Percentiles rank a stretch among this genome's conserved stretches.
Conservation (phyloP, 2,329 filamentous ascomycete genomes). For the Westerdykella ornata region DNA sequence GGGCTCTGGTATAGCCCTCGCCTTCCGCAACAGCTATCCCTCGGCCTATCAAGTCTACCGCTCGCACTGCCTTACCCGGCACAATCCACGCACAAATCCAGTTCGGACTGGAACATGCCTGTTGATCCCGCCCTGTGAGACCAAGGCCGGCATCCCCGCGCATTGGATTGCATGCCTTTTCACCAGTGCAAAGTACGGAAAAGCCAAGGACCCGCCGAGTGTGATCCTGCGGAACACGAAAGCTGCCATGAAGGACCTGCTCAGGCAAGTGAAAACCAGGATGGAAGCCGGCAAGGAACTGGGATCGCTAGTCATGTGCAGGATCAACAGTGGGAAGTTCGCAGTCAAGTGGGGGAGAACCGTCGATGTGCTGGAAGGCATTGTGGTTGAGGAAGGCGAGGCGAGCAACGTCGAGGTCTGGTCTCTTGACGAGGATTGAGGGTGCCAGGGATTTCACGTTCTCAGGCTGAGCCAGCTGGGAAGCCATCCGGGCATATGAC, state of each 20-base stretch:
- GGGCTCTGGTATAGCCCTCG: slow-evolving; percentile 53
- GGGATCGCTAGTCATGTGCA: slow-evolving; percentile 43
- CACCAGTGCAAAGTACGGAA: slow-evolving; percentile 48
- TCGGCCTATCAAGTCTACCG: slow-evolving; percentile 45
- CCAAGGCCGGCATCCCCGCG: slow-evolving; percentile 24
- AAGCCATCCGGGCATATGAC: no score
- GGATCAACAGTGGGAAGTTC: slow-evolving; percentile 55
- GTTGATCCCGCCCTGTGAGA: slow-evolving; percentile 47
- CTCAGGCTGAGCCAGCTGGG: no score
- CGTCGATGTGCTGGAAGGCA: slow-evolving; percentile 34
- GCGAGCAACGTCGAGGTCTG: slow-evolving; percentile 22
- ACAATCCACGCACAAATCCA: slow-evolving; percentile 16
- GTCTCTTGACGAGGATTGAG: slow-evolving; percentile 7
- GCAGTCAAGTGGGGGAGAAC: slow-evolving; percentile 50
- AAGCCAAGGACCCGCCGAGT: slow-evolving; percentile 36
- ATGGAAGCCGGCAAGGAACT: slow-evolving; percentile 17
- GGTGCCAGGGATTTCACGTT: background rate
- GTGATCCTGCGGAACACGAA: slow-evolving; percentile 47
- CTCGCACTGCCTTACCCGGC: slow-evolving; percentile 40
- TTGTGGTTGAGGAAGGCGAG: slow-evolving; percentile 21
- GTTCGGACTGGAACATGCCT: slow-evolving; percentile 44
- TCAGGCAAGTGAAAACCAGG: slow-evolving; percentile 37
- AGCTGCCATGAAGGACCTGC: slow-evolving; percentile 45
- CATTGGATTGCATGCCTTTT: slow-evolving; percentile 57
- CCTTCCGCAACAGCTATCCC: slow-evolving; percentile 48